Evolutionary conservation across 306 rosid species (phyloP), one percentile per base, ranked within the genome.

Genomic region (Gleditsia sinensis): DNA sequence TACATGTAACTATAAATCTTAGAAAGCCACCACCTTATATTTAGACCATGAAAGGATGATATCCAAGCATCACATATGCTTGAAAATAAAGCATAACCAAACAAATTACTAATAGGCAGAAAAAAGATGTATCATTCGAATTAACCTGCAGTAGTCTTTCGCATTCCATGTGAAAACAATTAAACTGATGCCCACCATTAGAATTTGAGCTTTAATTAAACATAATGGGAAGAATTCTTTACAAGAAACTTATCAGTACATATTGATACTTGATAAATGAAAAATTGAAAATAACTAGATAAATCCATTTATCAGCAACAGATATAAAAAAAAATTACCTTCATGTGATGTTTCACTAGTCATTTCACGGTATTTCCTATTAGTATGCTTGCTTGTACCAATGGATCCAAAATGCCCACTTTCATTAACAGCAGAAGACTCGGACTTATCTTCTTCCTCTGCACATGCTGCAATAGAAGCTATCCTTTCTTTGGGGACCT

Each of bases 401-500:
- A 50, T 30, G 32, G 28, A 36, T 62, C 45, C 81, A 59, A 58
- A 72, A 39, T 37, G 81, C 49, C 69, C 88, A 16, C 83, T 54
- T 21, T 86, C 96, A 30, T 83, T 92, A 24, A 71, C 73, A 65
- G 16, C 69, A 53, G 81, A 48, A n/a, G 75, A 40, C 75, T 81
- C 97, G 0, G 80, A 74, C 54, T 64, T 80, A 49, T 87, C 91
- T 66, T 86, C 96, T 67, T 94, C 97, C 50, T 90, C 93, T 4
- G 89, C 79, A 57, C 89, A 85, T 45, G 97, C 86, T 17, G 83
- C 88, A 83, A 87, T 80, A 32, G 93, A 87, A 20, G 73, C 78
- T 36, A 78, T 83, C 77, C 82, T 89, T 55, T 86, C 92, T 81
- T 83, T 86, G 0, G 96, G 97, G 65, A 86, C 83, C 85, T 92